A percentile compares a stretch with the other conserved stretches of the same genome.
These are phyloP conservation scores for Paecilomyces dactylethromorphus DNA, from an alignment of 2,329 filamentous ascomycete species.

Conservation along the genomic window DNA sequence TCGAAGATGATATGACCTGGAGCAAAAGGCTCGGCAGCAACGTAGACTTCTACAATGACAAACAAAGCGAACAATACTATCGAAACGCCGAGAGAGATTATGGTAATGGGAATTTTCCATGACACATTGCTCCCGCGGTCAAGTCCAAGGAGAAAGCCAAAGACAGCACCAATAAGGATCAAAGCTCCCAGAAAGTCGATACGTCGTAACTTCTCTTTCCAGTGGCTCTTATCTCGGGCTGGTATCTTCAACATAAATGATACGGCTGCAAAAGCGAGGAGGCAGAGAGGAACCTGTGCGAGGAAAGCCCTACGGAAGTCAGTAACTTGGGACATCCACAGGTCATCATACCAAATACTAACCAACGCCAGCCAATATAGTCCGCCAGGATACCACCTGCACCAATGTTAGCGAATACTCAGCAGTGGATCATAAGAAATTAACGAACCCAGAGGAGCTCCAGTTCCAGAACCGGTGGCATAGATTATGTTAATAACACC, in stretches of 20 bases:
- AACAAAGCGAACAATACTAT: constrained; percentile 60
- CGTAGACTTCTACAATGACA: constrained; percentile 58
- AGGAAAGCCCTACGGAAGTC: constrained; percentile 56
- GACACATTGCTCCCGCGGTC: constrained; percentile 67
- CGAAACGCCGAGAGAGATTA: constrained; percentile 51
- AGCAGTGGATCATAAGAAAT: neutral
- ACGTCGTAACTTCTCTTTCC: constrained; percentile 58
- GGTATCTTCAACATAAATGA: constrained; percentile 58
- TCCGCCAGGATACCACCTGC: constrained; percentile 61
- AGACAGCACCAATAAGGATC: constrained; percentile 59
- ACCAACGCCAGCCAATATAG: constrained; percentile 69
- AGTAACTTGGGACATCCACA: constrained; percentile 2
- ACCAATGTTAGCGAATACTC: constrained; percentile 9
- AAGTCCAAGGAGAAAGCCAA: constrained; percentile 61
- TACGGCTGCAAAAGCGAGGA: constrained; percentile 59
- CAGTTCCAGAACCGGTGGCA: constrained; percentile 59
- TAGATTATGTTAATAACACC: constrained; percentile 68
- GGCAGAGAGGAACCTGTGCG: constrained; percentile 61
- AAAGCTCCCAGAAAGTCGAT: constrained; percentile 70
- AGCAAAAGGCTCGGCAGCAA: constrained; percentile 67
- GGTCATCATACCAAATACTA: constrained; percentile 15
- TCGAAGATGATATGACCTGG: constrained; percentile 68
- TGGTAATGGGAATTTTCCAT: constrained; percentile 56
- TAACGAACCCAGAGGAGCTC: constrained; percentile 56
- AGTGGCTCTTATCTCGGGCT: constrained; percentile 51